Evolutionary conservation across 164 flowering plant species (phyloP).

Genomic region (Aristolochia fimbriata): DNA sequence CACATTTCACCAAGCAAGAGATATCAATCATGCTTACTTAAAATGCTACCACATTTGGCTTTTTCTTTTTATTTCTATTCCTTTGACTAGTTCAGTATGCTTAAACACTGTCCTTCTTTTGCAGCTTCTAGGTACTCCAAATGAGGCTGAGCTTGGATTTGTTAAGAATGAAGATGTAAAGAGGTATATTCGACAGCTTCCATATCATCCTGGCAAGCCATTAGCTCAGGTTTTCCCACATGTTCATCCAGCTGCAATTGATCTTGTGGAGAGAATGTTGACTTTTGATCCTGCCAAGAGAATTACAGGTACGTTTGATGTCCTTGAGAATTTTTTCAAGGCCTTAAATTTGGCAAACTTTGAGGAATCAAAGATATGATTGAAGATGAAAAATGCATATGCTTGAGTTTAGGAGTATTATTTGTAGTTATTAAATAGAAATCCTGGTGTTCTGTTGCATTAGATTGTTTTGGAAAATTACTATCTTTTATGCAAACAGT

Average conservation of each 20-base stretch:
- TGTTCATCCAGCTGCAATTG: slow-evolving; percentile 74
- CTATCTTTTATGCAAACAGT: too few relatives aligned
- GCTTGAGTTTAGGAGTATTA: too few relatives aligned
- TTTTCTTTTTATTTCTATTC: background rate
- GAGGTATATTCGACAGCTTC: slow-evolving; percentile 60
- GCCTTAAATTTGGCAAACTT: background rate
- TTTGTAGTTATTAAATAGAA: too few relatives aligned
- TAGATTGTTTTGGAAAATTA: too few relatives aligned
- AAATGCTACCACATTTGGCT: background rate
- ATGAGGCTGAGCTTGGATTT: slow-evolving; percentile 76
- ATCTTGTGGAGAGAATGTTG: slow-evolving; percentile 84
- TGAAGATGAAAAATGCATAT: too few relatives aligned
- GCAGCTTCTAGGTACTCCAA: slow-evolving; percentile 88
- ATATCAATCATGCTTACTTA: background rate
- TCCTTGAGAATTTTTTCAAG: background rate
- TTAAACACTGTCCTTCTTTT: slow-evolving; percentile 7
- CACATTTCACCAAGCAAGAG: background rate
- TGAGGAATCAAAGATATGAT: background rate
- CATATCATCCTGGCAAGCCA: slow-evolving; percentile 45
- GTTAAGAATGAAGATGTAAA: slow-evolving; percentile 63
- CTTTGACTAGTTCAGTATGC: slow-evolving; percentile 1
- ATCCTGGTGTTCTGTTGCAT: too few relatives aligned
- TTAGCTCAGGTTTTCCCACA: slow-evolving; percentile 51
- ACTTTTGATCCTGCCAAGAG: slow-evolving; percentile 79
- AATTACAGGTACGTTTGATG: slow-evolving; percentile 56